phyloP scores from a whole-genome alignment of 306 rosid genomes.

The Cicer pinnatifidum region DNA sequence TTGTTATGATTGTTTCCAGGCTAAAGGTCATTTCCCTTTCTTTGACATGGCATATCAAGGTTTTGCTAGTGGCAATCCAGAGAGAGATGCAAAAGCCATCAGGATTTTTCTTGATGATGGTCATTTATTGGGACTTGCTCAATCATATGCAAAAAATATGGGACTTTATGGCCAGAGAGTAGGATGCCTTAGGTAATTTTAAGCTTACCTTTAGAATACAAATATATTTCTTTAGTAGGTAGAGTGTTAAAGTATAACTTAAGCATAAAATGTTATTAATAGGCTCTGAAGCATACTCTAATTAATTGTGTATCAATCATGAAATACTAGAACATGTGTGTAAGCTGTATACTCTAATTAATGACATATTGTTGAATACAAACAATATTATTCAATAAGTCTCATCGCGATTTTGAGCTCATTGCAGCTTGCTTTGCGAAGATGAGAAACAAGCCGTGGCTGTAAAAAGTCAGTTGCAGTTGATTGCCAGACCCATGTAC shows the following conservation, averaged over 20 bases:
- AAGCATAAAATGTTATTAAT: conserved; percentile 23
- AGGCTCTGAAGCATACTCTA: neutral
- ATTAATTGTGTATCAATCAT: neutral
- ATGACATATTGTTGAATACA: neutral
- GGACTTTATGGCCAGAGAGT: conserved; percentile 97
- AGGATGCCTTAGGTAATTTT: conserved; percentile 89
- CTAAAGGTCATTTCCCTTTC: conserved; percentile 85
- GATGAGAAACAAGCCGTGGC: conserved; percentile 91
- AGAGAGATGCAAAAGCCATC: conserved; percentile 83
- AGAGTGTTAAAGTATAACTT: neutral
- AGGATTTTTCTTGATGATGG: conserved; percentile 92
- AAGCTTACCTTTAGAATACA: conserved; percentile 27
- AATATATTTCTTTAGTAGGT: conserved; percentile 19
- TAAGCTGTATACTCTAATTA: too few species aligned
- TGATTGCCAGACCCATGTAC: conserved; percentile 93
- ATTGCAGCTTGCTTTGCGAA: conserved; percentile 82
- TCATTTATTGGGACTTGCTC: conserved; percentile 83
- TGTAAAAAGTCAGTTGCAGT: conserved; percentile 93
- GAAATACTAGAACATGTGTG: neutral
- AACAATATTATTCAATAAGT: neutral
- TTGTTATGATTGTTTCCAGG: conserved; percentile 57
- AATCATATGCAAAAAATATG: conserved; percentile 97
- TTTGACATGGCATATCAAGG: conserved; percentile 99
- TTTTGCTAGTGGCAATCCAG: conserved; percentile 97
- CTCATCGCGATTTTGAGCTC: neutral